A percentile compares a stretch with the other conserved stretches of the same genome.
These are phyloP conservation scores for Periglandula ipomoeae DNA, from an alignment of 2,329 filamentous ascomycete genomes.

Conservation along the genomic window DNA sequence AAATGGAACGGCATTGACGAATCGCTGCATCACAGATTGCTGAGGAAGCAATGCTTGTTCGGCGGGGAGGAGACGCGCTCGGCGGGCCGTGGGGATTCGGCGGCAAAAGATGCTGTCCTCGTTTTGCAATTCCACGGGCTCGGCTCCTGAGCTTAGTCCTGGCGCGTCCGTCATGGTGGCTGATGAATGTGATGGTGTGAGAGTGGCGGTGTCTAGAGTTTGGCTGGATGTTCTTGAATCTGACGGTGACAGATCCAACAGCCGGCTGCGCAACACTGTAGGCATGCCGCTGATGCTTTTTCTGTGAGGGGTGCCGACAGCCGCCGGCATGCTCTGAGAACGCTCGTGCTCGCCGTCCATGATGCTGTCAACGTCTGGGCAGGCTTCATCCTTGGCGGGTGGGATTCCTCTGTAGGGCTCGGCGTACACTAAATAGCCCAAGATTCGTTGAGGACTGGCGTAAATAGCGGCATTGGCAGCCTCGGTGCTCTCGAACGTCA, in stretches of 20 bases:
- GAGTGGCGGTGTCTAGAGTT: conserved; percentile 48
- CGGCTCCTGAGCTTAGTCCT: conserved; percentile 13
- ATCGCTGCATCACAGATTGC: conserved; percentile 52
- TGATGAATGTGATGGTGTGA: conserved; percentile 33
- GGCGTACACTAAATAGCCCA: conserved; percentile 62
- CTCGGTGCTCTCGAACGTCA: conserved; percentile 68
- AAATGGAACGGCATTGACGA: conserved; percentile 58
- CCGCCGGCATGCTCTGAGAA: conserved; percentile 27
- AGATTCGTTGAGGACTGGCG: conserved; percentile 61
- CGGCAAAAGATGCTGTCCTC: conserved; percentile 43
- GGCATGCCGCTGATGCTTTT: conserved; percentile 22
- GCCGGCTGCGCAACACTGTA: conserved; percentile 26
- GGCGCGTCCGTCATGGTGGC: conserved; percentile 32
- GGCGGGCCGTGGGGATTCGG: conserved; percentile 57
- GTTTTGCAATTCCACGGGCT: conserved; percentile 20
- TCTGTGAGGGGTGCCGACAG: conserved; percentile 17
- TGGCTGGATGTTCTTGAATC: conserved; percentile 42
- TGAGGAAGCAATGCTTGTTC: conserved; percentile 64
- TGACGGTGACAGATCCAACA: conserved; percentile 31
- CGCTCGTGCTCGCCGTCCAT: conserved; percentile 21
- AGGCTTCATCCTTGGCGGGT: conserved; percentile 53
- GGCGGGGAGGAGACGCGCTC: conserved; percentile 55
- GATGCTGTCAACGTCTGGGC: conserved; percentile 41
- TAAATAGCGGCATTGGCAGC: conserved; percentile 62
- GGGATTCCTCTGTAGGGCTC: conserved; percentile 60